Percentiles rank a stretch among this genome's conserved stretches.
Conservation (phyloP, 176 grass and related monocot genomes). For the Metroxylon sagu region DNA sequence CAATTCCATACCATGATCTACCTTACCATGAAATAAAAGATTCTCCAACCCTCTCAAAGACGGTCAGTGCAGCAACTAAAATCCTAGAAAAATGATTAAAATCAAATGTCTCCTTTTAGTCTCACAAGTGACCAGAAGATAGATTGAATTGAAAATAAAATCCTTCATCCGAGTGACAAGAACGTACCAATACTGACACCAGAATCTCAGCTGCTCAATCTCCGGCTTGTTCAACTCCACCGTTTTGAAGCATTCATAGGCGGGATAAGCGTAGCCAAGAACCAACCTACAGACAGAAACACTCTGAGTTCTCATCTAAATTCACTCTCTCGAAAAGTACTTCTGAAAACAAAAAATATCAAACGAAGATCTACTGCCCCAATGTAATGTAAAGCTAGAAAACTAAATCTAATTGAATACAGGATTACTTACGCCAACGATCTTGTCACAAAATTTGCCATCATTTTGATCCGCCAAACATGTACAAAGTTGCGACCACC, state of each 20-base stretch:
- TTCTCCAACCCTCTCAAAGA: slow-evolving; percentile 95
- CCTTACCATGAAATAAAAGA: slow-evolving; percentile 85
- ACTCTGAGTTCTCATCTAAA: background rate
- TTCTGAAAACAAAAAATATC: too few relatives aligned
- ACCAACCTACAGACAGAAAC: slow-evolving; percentile 39
- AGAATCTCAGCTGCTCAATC: slow-evolving; percentile 93
- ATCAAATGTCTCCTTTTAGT: background rate
- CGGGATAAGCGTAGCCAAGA: slow-evolving; percentile 94
- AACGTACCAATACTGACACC: slow-evolving; percentile 96
- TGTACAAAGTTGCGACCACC: too few relatives aligned
- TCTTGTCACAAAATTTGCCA: too few relatives aligned
- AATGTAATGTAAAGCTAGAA: too few relatives aligned
- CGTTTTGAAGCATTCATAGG: slow-evolving; percentile 99
- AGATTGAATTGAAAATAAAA: background rate
- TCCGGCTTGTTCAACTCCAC: slow-evolving; percentile 96
- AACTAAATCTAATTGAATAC: too few relatives aligned
- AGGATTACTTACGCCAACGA: too few relatives aligned
- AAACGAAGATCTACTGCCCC: too few relatives aligned
- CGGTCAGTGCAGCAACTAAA: slow-evolving; percentile 77
- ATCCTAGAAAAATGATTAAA: slow-evolving; percentile 49
- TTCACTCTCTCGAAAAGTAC: too few relatives aligned
- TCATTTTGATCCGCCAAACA: too few relatives aligned
- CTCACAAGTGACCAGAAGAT: too few relatives aligned
- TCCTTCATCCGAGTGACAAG: background rate
- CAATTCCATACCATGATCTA: background rate